Conservation (phyloP, 78 protist species). For the Bodo saltans region DNA sequence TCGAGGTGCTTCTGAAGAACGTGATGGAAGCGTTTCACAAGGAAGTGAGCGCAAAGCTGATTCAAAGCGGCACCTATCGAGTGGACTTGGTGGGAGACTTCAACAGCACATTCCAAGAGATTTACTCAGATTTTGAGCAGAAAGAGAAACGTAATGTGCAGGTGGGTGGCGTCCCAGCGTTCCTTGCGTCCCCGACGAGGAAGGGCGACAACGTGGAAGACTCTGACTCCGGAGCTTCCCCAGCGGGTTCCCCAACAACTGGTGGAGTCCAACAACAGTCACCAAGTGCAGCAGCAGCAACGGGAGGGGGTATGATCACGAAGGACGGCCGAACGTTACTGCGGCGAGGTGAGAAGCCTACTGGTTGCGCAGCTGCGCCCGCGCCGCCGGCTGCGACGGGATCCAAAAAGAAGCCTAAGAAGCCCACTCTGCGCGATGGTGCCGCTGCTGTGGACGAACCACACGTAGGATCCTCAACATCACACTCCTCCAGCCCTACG, state of each 20-base stretch:
- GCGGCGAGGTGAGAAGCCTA: neutral
- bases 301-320: neutral
- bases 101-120: neutral
- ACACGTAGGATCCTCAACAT: neutral
- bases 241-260: too few relatives aligned
- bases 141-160: neutral
- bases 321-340: neutral
- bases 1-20: constrained; percentile 11
- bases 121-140: neutral
- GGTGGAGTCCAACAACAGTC: too few relatives aligned
- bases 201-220: neutral
- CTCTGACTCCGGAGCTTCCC: neutral
- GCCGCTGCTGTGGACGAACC: neutral
- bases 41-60: neutral
- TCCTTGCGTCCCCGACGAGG: neutral
- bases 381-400: neutral
- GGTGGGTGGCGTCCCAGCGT: neutral
- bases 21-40: neutral
- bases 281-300: neutral
- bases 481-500: neutral
- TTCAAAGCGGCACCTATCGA: neutral
- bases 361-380: neutral
- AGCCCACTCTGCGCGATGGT: neutral
- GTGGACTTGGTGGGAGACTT: neutral
- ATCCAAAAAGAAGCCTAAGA: constrained; percentile 3